A percentile compares a stretch with the other conserved stretches of the same genome.
Evolutionary conservation across 305 asterid species (phyloP).

Genomic region (Fraxinus platypoda): DNA sequence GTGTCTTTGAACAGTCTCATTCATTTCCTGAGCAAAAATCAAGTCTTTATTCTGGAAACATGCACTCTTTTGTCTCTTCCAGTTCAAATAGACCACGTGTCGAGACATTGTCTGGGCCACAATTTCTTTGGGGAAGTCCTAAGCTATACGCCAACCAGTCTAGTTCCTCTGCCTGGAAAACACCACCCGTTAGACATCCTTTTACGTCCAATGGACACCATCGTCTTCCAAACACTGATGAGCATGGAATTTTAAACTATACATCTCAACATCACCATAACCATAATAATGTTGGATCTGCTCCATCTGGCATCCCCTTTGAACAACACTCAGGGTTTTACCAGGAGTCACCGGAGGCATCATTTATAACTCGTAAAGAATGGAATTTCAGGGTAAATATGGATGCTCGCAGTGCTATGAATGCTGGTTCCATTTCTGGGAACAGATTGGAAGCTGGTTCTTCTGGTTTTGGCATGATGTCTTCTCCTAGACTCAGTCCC

Average conservation of each 20-base stretch:
- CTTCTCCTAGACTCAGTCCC: constrained; percentile 43
- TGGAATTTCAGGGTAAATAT: constrained; percentile 27
- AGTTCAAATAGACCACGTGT: constrained; percentile 40
- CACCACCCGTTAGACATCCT: constrained; percentile 29
- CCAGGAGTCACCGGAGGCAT: constrained; percentile 41
- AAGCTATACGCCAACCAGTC: constrained; percentile 34
- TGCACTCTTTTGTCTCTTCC: constrained; percentile 45
- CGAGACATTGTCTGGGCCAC: constrained; percentile 47
- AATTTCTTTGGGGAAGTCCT: constrained; percentile 56
- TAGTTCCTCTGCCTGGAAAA: constrained; percentile 26
- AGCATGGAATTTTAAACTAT: constrained; percentile 27
- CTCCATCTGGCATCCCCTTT: constrained; percentile 54
- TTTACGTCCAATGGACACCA: constrained; percentile 32
- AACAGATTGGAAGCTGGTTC: constrained; percentile 33
- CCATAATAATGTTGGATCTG: constrained; percentile 50
- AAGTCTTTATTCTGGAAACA: constrained; percentile 33
- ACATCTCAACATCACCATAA: constrained; percentile 9
- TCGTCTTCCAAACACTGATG: constrained; percentile 33
- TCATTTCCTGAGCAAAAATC: constrained; percentile 48
- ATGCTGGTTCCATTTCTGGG: not conserved
- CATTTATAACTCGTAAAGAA: constrained; percentile 26
- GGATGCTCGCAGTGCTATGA: not conserved
- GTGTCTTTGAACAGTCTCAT: constrained; percentile 39
- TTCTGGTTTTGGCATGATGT: constrained; percentile 38
- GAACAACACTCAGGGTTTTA: constrained; percentile 39